These are phyloP conservation scores for Rubia tinctorum DNA, from an alignment of 305 asterid species.

Conservation along the genomic window DNA sequence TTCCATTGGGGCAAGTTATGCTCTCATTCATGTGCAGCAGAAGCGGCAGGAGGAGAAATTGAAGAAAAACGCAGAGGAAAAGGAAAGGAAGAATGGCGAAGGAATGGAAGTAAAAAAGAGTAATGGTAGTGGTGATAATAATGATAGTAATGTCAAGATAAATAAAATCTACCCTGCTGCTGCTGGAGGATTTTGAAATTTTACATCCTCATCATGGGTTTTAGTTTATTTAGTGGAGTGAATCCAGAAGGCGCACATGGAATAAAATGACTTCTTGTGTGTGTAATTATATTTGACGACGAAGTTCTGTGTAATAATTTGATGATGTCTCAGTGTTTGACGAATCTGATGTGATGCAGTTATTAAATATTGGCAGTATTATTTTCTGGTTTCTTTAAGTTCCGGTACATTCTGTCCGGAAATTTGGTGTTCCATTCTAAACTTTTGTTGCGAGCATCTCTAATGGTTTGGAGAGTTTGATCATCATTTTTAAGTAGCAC, in stretches of 20 bases:
- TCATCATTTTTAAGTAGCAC: no score
- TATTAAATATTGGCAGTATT: no score
- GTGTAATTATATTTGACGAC: not conserved
- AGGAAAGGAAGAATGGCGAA: conserved; percentile 16
- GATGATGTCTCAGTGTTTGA: not conserved
- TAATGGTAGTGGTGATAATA: not conserved
- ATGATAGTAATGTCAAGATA: not conserved
- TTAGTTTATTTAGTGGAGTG: not conserved
- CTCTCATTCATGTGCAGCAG: conserved; percentile 42
- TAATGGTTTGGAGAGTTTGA: no score
- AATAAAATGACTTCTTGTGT: not conserved
- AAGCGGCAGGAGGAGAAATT: conserved; percentile 39
- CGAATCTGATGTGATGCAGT: not conserved
- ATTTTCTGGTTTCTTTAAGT: not conserved
- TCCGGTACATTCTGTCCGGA: no score
- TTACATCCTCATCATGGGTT: not conserved
- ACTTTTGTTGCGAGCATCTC: no score
- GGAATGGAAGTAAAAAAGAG: not conserved
- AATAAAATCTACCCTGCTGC: not conserved
- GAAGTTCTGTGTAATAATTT: not conserved
- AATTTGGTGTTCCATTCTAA: no score
- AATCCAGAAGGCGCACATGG: not conserved
- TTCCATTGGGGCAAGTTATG: conserved; percentile 54
- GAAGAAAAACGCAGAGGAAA: conserved; percentile 36
- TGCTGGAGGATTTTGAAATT: not conserved